A percentile compares a stretch with the other conserved stretches of the same genome.
These are phyloP conservation scores for Aureobasidium pullulans DNA, from an alignment of 2,329 filamentous ascomycete genomes.

Conservation along the genomic window DNA sequence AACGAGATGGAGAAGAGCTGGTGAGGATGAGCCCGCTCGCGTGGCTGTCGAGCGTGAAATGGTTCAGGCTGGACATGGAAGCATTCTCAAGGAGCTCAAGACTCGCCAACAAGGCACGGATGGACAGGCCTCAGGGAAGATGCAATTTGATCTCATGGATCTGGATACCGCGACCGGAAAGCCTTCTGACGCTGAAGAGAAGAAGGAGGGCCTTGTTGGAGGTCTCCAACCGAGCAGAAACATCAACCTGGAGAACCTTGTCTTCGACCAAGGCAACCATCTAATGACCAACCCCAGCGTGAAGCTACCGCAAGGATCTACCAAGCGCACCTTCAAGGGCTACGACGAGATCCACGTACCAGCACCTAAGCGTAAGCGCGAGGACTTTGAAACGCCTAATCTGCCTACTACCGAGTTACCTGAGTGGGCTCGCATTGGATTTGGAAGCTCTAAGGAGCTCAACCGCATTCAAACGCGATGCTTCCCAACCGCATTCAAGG, in stretches of 20 bases:
- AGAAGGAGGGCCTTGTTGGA: conserved; percentile 65
- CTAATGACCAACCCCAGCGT: conserved; percentile 99
- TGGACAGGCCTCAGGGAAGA: conserved; percentile 58
- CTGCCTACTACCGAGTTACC: conserved; percentile 83
- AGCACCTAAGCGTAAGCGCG: conserved; percentile 77
- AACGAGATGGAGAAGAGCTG: conserved; percentile 75
- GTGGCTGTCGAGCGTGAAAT: conserved; percentile 82
- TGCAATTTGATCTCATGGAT: conserved; percentile 80
- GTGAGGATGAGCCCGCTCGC: conserved; percentile 66
- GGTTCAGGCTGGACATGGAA: conserved; percentile 75
- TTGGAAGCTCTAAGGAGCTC: conserved; percentile 75
- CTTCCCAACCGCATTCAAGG: conserved; percentile 81
- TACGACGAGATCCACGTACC: conserved; percentile 99
- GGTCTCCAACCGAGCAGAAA: conserved; percentile 78
- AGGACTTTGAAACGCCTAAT: conserved; percentile 65
- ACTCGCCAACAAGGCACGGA: conserved; percentile 58
- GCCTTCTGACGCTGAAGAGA: conserved; percentile 38
- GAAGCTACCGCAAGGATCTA: conserved; percentile 85
- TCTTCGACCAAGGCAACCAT: conserved; percentile 97
- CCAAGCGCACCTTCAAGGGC: conserved; percentile 91
- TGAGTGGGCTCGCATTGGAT: conserved; percentile 82
- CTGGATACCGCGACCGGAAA: conserved; percentile 46
- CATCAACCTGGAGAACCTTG: conserved; percentile 90
- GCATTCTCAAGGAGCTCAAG: conserved; percentile 80
- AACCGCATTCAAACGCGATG: conserved; percentile 96